Percentiles rank a stretch among this genome's conserved stretches.
phyloP scores from a whole-genome alignment of 495 filamentous ascomycete genomes.

The Penicillium soppii region DNA sequence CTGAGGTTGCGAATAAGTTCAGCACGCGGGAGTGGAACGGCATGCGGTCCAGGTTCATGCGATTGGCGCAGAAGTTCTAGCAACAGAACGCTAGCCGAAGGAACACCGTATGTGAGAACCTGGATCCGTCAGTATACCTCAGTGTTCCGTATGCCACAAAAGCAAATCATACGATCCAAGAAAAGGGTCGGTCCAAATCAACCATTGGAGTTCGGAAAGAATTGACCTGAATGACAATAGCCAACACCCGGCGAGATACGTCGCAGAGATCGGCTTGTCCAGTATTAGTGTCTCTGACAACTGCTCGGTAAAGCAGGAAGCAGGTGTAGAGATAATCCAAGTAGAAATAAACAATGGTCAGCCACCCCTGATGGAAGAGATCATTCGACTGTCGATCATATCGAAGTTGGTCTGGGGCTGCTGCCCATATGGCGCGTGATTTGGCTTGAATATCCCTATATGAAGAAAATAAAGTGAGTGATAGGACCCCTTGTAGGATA shows the following conservation, averaged over 20 bases:
- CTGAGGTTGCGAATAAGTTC: constrained; percentile 64
- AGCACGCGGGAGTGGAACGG: constrained; percentile 50
- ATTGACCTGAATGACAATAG: constrained; percentile 43
- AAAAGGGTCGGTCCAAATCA: constrained; percentile 51
- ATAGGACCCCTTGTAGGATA: neutral
- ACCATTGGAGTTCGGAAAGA: constrained; percentile 47
- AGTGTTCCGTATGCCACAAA: neutral
- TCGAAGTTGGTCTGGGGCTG: constrained; percentile 33
- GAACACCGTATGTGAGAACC: constrained; percentile 56
- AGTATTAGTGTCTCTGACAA: constrained; percentile 51
- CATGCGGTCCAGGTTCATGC: constrained; percentile 35
- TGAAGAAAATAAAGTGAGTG: neutral
- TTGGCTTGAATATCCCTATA: constrained; percentile 35
- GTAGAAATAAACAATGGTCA: constrained; percentile 37
- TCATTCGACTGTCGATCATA: constrained; percentile 33
- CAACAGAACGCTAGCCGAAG: constrained; percentile 56
- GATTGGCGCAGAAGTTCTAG: constrained; percentile 62
- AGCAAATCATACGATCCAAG: constrained; percentile 53
- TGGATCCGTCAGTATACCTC: constrained; percentile 24
- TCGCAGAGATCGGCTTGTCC: constrained; percentile 51
- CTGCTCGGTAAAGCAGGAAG: constrained; percentile 57
- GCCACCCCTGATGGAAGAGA: constrained; percentile 26
- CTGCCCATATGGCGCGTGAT: constrained; percentile 31
- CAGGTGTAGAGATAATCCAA: constrained; percentile 56
- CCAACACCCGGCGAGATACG: constrained; percentile 53